phyloP scores from a whole-genome alignment of 768 basidiomycete genomes.

The Hortiboletus flavorubellus region DNA sequence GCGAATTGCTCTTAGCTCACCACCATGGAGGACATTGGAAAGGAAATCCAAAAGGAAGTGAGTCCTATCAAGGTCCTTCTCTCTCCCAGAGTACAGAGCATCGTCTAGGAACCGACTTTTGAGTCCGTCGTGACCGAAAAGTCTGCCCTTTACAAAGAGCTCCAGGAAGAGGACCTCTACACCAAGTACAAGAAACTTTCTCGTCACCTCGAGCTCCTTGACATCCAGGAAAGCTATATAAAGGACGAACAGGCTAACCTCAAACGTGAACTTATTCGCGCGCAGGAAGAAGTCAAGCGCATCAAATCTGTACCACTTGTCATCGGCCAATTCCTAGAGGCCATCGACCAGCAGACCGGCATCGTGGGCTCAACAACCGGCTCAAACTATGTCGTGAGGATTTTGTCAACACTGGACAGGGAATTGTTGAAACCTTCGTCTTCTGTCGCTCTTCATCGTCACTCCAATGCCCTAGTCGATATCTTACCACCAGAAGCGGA shows the following conservation, averaged over 20 bases:
- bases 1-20: constrained; percentile 12
- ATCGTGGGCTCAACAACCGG: constrained; percentile 98
- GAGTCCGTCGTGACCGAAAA: constrained; percentile 87
- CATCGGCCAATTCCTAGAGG: constrained; percentile 98
- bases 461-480: constrained; percentile 98
- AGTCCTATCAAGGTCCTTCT: constrained; percentile 23
- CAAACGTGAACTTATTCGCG: constrained; percentile 95
- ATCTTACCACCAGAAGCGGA: constrained; percentile 98
- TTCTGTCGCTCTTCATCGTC: constrained; percentile 96
- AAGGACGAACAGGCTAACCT: constrained; percentile 98
- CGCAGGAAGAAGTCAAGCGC: constrained; percentile 98
- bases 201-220: constrained; percentile 92
- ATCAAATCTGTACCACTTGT: constrained; percentile 98
- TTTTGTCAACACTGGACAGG: constrained; percentile 93
- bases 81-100: neutral
- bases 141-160: constrained; percentile 78
- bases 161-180: constrained; percentile 91
- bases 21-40: constrained; percentile 86
- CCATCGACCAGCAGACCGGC: constrained; percentile 95
- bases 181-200: constrained; percentile 96
- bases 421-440: constrained; percentile 96
- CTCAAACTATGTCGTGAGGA: constrained; percentile 96
- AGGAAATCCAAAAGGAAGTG: constrained; percentile 79
- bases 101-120: constrained; percentile 79
- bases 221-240: constrained; percentile 94